Conservation (phyloP, 768 basidiomycete species). For the Macrolepiota fuliginosa region DNA sequence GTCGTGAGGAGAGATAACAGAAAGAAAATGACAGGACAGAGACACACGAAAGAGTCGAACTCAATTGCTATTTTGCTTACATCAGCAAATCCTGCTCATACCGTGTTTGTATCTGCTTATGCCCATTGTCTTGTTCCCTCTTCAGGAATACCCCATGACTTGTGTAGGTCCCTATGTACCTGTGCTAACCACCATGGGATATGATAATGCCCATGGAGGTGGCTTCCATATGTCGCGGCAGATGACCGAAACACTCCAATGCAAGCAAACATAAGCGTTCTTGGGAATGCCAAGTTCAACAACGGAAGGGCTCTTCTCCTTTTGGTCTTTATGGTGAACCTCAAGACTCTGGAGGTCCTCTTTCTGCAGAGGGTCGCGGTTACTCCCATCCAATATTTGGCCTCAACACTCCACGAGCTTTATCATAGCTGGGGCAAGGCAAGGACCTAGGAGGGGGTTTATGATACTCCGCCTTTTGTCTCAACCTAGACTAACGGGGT, state of each 20-base stretch:
- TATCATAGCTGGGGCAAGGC: no score
- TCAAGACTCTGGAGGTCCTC: no score
- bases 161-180: not conserved
- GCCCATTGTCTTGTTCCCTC: not conserved
- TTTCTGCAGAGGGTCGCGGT: no score
- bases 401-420: no score
- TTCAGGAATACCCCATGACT: not conserved
- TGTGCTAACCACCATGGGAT: not conserved
- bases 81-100: not conserved
- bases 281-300: not conserved
- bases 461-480: no score
- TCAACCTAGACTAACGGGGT: no score
- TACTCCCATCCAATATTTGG: no score
- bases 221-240: not conserved
- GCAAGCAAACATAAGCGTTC: not conserved
- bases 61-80: constrained; percentile 3
- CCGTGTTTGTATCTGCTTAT: not conserved
- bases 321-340: no score
- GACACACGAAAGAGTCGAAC: not conserved
- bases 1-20: constrained; percentile 9
- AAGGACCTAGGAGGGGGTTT: no score
- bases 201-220: constrained; percentile 1
- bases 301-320: no score
- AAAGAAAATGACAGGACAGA: not conserved
- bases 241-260: not conserved